Evolutionary conservation across 2,329 filamentous ascomycete genomes (phyloP).

Genomic region (Venturiaceae sp.): DNA sequence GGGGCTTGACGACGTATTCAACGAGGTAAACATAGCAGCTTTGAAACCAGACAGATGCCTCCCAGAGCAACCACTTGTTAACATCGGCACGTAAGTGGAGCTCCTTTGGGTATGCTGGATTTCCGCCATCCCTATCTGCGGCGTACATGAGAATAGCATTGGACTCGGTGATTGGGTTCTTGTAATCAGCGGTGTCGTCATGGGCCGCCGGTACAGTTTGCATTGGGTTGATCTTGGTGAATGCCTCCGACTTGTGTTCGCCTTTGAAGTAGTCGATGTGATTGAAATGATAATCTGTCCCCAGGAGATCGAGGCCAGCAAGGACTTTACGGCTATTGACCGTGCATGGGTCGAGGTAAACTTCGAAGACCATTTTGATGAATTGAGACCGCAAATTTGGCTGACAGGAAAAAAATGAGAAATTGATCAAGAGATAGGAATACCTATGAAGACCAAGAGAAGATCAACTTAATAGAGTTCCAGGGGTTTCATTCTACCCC

Average conservation of each 20-base stretch:
- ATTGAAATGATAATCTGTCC: conserved; percentile 25
- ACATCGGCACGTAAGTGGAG: conserved; percentile 27
- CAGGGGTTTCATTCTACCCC: no score
- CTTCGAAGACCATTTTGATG: conserved; percentile 16
- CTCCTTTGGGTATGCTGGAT: conserved; percentile 24
- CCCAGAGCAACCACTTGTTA: conserved; percentile 34
- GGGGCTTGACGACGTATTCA: conserved; percentile 30
- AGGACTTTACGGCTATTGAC: conserved; percentile 33
- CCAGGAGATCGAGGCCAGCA: conserved; percentile 27
- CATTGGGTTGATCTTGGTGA: conserved; percentile 26
- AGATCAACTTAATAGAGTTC: no score
- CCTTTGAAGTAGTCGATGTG: conserved; percentile 29
- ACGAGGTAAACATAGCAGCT: conserved; percentile 31
- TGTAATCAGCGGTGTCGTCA: conserved; percentile 27
- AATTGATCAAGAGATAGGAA: no score
- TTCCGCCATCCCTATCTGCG: conserved; percentile 21
- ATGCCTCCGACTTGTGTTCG: conserved; percentile 27
- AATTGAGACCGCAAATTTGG: no score
- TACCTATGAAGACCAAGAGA: no score
- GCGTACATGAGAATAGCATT: conserved; percentile 33
- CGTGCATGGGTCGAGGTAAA: conserved; percentile 31
- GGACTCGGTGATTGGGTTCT: conserved; percentile 32
- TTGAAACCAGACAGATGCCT: conserved; percentile 30
- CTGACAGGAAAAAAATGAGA: no score
- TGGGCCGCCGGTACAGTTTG: conserved; percentile 29